Base-by-base conservation (phyloP, 2,329 filamentous ascomycete genomes). In the Lasiodiplodia citricola region DNA sequence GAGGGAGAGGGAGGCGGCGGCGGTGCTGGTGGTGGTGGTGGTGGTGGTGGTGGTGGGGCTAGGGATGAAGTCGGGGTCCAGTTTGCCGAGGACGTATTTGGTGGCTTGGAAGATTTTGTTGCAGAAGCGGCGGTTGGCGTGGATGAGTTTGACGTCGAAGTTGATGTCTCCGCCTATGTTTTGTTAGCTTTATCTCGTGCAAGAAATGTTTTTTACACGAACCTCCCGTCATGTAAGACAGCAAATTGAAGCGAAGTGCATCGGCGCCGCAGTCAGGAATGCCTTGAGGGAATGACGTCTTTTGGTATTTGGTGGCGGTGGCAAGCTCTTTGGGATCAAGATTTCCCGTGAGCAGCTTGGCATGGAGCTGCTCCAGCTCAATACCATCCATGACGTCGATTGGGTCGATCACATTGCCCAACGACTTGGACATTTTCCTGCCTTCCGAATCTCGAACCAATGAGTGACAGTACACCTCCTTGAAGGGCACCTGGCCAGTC, bases 51-150 rank as follows among this genome's bases (percentile, higher is more conserved):
- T 2, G 31, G 8, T 10, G 1, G 31, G 31, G 31, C 83, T 83
- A 11, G 90, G 91, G 16, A 85, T 84, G 76, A 92, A 94, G 76
- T 89, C 87, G 66, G 86, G 80, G 10, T 86, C 88, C 60, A 96
- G 82, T 72, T 91, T 92, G 72, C 92, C 91, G 58, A 98, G 87
- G 23, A 97, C 94, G 77, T 92, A 99, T 83, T 97, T 98, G 70
- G 92, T 96, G 57, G 96, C 96, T 83, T 98, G 94, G 84, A 96
- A 97, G 75, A 94, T 96, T 86, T 97, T 97, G 86, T 97, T 97
- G 79, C 94, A 97, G 87, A 98, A 98, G 77, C 94, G 91, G 70
- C 95, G 90, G 85, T 97, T 97, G 70, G 89, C 93, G 78, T 96
- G 90, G 80, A 98, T 97, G 73, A 97, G 92, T 83, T 94, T 92